phyloP scores from a whole-genome alignment of 2,329 filamentous ascomycete species.

The Exserohilum rostratum region DNA sequence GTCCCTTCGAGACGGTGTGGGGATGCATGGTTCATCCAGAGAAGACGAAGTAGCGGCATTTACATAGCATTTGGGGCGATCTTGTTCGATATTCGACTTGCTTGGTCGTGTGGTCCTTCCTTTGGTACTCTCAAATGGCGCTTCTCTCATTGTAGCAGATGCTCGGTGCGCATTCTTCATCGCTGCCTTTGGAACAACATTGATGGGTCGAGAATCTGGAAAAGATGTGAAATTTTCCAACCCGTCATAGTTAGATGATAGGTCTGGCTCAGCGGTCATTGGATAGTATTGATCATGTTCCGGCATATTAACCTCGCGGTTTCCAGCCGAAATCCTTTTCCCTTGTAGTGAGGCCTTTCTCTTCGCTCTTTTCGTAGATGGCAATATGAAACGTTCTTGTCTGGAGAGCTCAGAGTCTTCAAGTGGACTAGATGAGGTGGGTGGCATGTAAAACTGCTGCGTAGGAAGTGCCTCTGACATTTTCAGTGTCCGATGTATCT shows the following conservation, averaged over 20 bases:
- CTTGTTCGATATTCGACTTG: background rate
- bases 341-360: background rate
- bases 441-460: background rate
- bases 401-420: constrained; percentile 5
- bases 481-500: background rate
- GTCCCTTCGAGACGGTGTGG: background rate
- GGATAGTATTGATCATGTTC: no score
- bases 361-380: constrained; percentile 12
- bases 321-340: no score
- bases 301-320: no score
- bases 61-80: background rate
- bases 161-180: no score
- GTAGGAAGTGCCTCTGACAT: background rate
- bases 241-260: no score
- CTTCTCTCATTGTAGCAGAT: no score
- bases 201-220: no score
- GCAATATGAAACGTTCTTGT: constrained; percentile 24
- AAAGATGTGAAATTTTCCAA: no score
- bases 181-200: no score
- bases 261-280: no score
- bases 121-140: no score
- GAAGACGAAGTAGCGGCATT: background rate
- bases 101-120: no score
- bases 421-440: constrained; percentile 7
- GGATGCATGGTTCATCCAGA: background rate